These are phyloP conservation scores for Cydonia oblonga DNA, from an alignment of 331 rosid species.

Conservation along the genomic window DNA sequence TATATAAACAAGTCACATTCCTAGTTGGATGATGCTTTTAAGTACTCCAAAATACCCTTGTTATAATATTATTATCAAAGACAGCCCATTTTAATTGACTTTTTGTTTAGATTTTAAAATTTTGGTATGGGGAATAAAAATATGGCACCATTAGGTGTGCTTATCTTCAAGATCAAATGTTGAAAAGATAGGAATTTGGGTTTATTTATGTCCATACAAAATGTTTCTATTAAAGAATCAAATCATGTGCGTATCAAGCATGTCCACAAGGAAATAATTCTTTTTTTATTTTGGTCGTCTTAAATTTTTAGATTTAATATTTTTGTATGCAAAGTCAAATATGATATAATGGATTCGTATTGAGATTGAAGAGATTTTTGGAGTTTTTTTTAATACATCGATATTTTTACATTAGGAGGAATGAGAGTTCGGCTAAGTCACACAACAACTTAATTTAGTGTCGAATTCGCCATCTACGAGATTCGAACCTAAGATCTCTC, in stretches of 20 bases:
- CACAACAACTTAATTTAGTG: too few species aligned
- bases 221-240: conserved; percentile 9
- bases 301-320: not conserved
- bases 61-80: not conserved
- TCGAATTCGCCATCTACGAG: too few species aligned
- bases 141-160: not conserved
- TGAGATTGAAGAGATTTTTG: not conserved
- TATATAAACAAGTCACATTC: not conserved
- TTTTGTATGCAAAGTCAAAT: conserved; percentile 2
- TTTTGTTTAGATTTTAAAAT: not conserved
- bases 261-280: not conserved
- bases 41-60: not conserved
- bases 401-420: too few species aligned
- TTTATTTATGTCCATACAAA: not conserved
- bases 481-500: too few species aligned
- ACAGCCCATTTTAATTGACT: not conserved
- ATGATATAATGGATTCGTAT: not conserved
- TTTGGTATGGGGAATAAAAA: not conserved
- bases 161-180: not conserved
- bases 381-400: too few species aligned
- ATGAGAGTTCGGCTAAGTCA: too few species aligned
- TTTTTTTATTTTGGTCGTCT: not conserved
- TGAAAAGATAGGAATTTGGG: not conserved
- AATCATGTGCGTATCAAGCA: conserved; percentile 15
- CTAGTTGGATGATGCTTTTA: not conserved